Percentiles rank a stretch among this genome's conserved stretches.
Evolutionary conservation across 192 early-diverging fungal species (phyloP).

Genomic region (Backusella circina): DNA sequence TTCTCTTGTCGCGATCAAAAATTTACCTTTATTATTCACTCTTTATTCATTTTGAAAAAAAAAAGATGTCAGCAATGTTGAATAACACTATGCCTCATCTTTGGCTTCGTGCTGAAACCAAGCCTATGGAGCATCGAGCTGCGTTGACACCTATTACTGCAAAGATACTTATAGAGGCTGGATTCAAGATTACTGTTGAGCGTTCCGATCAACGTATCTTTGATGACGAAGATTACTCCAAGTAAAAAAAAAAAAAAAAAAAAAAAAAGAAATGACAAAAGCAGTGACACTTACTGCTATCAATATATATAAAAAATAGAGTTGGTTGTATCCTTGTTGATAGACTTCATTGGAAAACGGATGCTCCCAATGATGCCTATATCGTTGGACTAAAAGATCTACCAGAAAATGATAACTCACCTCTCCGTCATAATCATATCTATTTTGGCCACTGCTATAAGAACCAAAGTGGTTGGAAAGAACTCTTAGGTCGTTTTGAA

Average conservation of each 20-base stretch:
- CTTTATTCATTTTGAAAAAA: background rate
- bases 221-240: constrained; percentile 81
- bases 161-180: constrained; percentile 73
- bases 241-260: constrained; percentile 36
- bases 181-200: constrained; percentile 92
- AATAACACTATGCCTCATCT: constrained; percentile 55
- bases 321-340: constrained; percentile 79
- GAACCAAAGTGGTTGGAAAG: constrained; percentile 91
- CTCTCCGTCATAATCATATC: constrained; percentile 88
- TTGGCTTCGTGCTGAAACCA: constrained; percentile 98
- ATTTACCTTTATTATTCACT: too few species aligned
- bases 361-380: constrained; percentile 79
- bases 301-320: constrained; percentile 42
- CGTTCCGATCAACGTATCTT: constrained; percentile 80
- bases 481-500: constrained; percentile 82
- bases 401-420: constrained; percentile 85
- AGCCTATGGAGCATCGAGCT: constrained; percentile 92
- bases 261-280: background rate
- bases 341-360: constrained; percentile 75
- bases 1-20: too few species aligned
- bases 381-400: constrained; percentile 95
- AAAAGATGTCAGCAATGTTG: too few species aligned
- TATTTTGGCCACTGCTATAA: constrained; percentile 99
- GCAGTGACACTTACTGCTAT: background rate
- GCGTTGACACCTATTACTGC: constrained; percentile 84